Percentiles rank a stretch among this genome's conserved stretches.
Evolutionary conservation across 306 rosid species (phyloP).

Genomic region (Ceratonia siliqua): DNA sequence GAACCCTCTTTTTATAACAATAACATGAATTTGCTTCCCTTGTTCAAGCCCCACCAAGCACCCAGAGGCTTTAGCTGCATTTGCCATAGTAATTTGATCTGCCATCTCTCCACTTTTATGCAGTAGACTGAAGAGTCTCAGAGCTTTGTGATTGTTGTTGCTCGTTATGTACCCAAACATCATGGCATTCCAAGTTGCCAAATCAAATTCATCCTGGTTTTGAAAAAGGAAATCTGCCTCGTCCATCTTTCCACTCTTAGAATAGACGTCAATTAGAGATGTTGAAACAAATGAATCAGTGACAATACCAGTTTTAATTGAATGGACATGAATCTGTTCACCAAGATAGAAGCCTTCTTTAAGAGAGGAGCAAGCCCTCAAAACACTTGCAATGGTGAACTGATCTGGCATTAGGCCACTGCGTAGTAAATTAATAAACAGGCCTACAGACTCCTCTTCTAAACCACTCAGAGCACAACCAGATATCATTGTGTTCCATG

Average conservation of each 20-base stretch:
- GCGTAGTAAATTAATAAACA: conserved; percentile 51
- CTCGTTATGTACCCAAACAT: conserved; percentile 64
- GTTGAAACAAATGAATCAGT: conserved; percentile 71
- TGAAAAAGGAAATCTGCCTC: conserved; percentile 63
- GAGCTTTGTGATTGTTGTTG: conserved; percentile 50
- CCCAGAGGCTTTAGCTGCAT: conserved; percentile 72
- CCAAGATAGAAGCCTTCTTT: conserved; percentile 47
- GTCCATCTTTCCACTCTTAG: conserved; percentile 63
- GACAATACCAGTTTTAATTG: conserved; percentile 50
- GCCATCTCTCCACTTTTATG: conserved; percentile 49
- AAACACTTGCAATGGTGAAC: conserved; percentile 68
- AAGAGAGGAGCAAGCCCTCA: conserved; percentile 70
- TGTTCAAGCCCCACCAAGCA: conserved; percentile 56
- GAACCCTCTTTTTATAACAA: conserved; percentile 52
- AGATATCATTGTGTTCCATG: conserved; percentile 84
- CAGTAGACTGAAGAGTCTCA: conserved; percentile 53
- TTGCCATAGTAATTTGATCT: conserved; percentile 66
- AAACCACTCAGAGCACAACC: conserved; percentile 55
- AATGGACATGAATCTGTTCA: conserved; percentile 62
- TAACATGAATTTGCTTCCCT: conserved; percentile 77
- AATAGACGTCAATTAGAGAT: conserved; percentile 71
- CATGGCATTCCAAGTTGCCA: conserved; percentile 88
- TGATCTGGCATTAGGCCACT: conserved; percentile 63
- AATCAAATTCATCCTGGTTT: conserved; percentile 55
- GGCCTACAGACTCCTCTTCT: conserved; percentile 52